Evolutionary conservation across 805 yeast species (phyloP), one percentile per base, ranked within the genome.

Genomic region (Saccharomycopsis oosterbeekiorum): DNA sequence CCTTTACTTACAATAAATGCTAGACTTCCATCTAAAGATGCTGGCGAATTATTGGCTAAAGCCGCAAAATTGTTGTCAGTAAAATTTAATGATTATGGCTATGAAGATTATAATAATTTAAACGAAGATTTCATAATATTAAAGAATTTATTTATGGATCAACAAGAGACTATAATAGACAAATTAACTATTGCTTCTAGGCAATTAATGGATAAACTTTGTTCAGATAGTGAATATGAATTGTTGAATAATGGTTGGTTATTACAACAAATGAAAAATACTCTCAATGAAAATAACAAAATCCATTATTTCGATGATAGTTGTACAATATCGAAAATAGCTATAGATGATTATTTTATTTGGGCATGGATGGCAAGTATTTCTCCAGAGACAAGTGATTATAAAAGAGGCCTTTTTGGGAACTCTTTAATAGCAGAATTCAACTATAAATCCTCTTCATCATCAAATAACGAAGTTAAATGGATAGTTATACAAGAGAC

Each of bases 331-430:
- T 74, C 81, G 9, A 80, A 88, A 62, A 85, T 88, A 0, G 79
- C 88, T 5, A 82, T 90, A 19, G 96, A 89, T 71, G 97, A 90
- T 71, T 90, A 87, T 71, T 90, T 85, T 68, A 88, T 89, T 36
- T 90, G 97, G 97, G 82, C 96, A 0, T 90, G 97, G 97, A 76
- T 89, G 68, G 83, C 91, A 0, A 80, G 90, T 1, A 70, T 89
- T 26, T 89, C 89, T 0, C 78, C 84, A 39, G 97, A 90, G 69
- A 87, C 88, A 68, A 82, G 90, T 0, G 76, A 79, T 39, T 71
- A 76, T 26, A 83, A 84, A 66, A 87, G 87, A 70, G 79, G 80
- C 39, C 71, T 85, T 1, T 90, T 90, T 75, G 97, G 97, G 10
- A 80, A 94, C 65, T 84, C 96, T 0, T 77, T 89, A 60, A 89